Base-by-base conservation (phyloP, 805 yeast genomes). In the Candida oleophila region DNA sequence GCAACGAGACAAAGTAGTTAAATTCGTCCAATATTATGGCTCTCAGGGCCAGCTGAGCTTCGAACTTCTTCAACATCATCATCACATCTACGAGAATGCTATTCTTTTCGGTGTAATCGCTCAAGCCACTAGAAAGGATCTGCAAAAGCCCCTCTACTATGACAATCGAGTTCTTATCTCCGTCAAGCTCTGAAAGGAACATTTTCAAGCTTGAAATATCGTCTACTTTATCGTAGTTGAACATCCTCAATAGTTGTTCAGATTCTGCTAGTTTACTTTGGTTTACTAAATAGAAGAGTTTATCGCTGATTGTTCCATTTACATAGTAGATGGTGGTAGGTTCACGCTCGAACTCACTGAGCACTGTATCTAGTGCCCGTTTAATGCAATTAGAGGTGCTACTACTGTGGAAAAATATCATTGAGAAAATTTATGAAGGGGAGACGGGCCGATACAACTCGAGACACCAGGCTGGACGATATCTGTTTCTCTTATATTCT, bases 81-180 rank as follows among this genome's bases (percentile, higher is more conserved):
- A 42, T 21, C 4, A 22, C 12, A 9, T 22, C 20, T 21, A 21
- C 28, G 3, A 42, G 18, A 9, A 8, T 11, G 3, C 4, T 11
- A 18, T 42, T 42, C 21, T 42, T 42, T 11, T 42, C 39, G 5
- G 35, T 4, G 22, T 42, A 42, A 19, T 34, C 28, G 12, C n/a
- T 21, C 9, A 41, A 16, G 16, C 43, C 43, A 25, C 12, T 25
- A 4, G 8, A 11, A 7, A 41, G 43, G 3, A 41, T 41, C 11
- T 22, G 16, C n/a, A n/a, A 15, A 4, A 41, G 11, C 15, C 37
- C 35, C 18, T 41, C 43, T 7, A 41, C 19, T 18, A 41, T 20
- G 25, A 41, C 19, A 5, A 41, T 16, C 4, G 25, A 15, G 9
- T 16, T 28, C 12, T 8, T 41, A 18, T 16, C 19, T 7, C 15